These are phyloP conservation scores for Trichoderma sp. DNA, from an alignment of 2,329 filamentous ascomycete genomes.

Conservation along the genomic window DNA sequence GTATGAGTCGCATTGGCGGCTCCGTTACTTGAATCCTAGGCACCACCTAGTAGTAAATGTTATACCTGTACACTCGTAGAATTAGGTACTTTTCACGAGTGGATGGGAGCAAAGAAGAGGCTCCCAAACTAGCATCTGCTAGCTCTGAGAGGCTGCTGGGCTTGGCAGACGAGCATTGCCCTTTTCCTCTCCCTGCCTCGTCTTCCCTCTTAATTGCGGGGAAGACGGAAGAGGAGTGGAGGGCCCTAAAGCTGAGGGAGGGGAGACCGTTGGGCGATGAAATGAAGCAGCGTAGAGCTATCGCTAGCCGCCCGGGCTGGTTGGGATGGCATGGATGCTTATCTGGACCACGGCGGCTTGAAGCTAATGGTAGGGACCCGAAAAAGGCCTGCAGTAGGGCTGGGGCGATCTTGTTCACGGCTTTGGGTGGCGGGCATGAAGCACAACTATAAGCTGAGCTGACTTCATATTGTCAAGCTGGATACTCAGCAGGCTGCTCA, in stretches of 20 bases:
- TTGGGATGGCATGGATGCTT: not conserved
- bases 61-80: not conserved
- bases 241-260: not conserved
- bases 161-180: not conserved
- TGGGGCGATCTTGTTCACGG: not conserved
- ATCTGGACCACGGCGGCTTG: not conserved
- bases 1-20: not conserved
- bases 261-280: no score
- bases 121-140: slow-evolving; percentile 1
- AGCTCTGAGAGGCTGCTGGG: slow-evolving; percentile 9
- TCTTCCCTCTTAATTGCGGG: not conserved
- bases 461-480: no score
- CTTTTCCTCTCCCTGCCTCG: not conserved
- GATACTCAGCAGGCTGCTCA: no score
- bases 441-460: not conserved
- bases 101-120: not conserved
- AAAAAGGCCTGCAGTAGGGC: slow-evolving; percentile 1
- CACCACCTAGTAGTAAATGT: not conserved
- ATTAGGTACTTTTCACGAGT: no score
- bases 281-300: not conserved
- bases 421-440: not conserved
- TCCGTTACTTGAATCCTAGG: not conserved
- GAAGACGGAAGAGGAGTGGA: not conserved
- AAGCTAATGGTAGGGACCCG: slow-evolving; percentile 12
- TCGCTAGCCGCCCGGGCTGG: not conserved